Evolutionary conservation across 1,139 yeast genomes (phyloP).

Genomic region (Suhomyces ambrosiae): DNA sequence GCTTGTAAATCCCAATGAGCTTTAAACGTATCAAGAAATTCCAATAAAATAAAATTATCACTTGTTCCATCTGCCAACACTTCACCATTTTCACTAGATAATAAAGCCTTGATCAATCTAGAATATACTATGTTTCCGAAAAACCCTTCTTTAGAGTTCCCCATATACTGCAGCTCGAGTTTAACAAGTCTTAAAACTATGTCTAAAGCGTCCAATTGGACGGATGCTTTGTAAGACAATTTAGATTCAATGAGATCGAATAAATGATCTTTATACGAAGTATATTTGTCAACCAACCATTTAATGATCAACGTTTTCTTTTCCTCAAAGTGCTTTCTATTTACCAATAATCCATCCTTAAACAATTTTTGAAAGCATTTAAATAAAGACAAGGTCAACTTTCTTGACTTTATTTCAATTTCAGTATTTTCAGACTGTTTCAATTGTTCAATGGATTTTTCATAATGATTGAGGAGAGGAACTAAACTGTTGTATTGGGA

Average conservation of each 20-base stretch:
- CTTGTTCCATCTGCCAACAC: conserved; percentile 49
- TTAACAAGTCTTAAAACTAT: conserved; percentile 62
- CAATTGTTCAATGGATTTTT: conserved; percentile 25
- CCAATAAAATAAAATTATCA: conserved; percentile 57
- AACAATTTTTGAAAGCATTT: conserved; percentile 61
- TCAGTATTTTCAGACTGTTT: conserved; percentile 24
- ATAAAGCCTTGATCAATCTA: conserved; percentile 47
- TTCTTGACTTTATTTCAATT: conserved; percentile 44
- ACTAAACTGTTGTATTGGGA: conserved; percentile 55
- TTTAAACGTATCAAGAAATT: conserved; percentile 57
- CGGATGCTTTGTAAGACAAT: conserved; percentile 41
- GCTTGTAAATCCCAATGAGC: conserved; percentile 67
- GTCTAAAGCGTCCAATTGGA: conserved; percentile 65
- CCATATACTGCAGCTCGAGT: conserved; percentile 58
- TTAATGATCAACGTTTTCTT: conserved; percentile 50
- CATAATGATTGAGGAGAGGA: conserved; percentile 42
- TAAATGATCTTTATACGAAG: conserved; percentile 51
- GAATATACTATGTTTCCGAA: conserved; percentile 65
- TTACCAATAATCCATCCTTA: conserved; percentile 48
- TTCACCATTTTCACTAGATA: conserved; percentile 42
- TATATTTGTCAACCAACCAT: conserved; percentile 69
- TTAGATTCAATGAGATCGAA: conserved; percentile 40
- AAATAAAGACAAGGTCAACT: conserved; percentile 53
- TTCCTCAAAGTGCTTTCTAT: conserved; percentile 41
- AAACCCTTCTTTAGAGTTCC: conserved; percentile 49